These are phyloP conservation scores for Escallonia rubra DNA, from an alignment of 129 eudicot genomes.

Conservation along the genomic window DNA sequence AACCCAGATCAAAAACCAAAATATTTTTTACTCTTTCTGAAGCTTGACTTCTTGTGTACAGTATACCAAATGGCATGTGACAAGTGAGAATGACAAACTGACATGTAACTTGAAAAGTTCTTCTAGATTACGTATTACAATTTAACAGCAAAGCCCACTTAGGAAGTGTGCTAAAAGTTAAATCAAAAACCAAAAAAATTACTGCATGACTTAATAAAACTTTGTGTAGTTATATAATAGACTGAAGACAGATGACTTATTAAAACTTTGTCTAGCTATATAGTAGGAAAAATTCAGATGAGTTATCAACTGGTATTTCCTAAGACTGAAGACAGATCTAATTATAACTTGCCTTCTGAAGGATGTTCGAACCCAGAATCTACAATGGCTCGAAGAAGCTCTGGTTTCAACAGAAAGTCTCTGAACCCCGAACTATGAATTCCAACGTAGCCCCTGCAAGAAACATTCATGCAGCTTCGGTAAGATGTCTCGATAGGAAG, in stretches of 20 bases:
- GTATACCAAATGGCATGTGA: too few species aligned
- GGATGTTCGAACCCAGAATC: conserved; percentile 97
- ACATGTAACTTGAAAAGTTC: neutral
- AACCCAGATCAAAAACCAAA: too few species aligned
- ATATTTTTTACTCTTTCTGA: too few species aligned
- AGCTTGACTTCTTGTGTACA: too few species aligned
- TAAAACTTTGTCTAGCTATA: too few species aligned
- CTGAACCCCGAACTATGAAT: conserved; percentile 92
- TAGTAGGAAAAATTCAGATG: neutral
- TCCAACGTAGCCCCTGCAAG: conserved; percentile 78
- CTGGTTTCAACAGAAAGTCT: conserved; percentile 91
- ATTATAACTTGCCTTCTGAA: conserved; percentile 70
- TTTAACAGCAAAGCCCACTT: neutral
- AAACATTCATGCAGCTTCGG: neutral
- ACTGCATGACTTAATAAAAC: too few species aligned
- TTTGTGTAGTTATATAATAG: neutral
- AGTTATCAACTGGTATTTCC: neutral
- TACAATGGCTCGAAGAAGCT: conserved; percentile 79
- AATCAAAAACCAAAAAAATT: too few species aligned
- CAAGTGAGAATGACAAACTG: too few species aligned
- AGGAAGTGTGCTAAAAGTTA: neutral
- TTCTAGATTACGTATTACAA: neutral
- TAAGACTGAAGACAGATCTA: neutral
- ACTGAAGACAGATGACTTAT: too few species aligned
- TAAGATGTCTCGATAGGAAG: too few species aligned